Evolutionary conservation across 192 early-diverging fungal genomes (phyloP).

Genomic region (Backusella macrospora): DNA sequence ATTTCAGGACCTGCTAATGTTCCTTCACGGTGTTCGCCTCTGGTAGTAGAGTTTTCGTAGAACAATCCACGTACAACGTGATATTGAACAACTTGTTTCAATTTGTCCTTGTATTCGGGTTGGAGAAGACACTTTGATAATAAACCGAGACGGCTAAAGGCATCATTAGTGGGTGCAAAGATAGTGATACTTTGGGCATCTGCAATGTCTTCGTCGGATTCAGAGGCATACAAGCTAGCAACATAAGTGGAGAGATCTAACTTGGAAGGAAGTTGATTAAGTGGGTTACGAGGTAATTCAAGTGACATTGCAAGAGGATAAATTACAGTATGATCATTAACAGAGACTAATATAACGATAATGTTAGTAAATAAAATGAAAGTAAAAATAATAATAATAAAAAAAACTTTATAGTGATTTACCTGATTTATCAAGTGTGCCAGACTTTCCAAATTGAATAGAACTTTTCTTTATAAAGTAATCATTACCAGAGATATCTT

Average conservation of each 20-base stretch:
- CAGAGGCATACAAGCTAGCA: constrained; percentile 54
- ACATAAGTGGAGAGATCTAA: constrained; percentile 57
- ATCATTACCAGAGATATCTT: constrained; percentile 33
- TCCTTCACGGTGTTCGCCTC: constrained; percentile 34
- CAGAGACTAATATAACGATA: constrained; percentile 42
- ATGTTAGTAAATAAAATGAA: not conserved
- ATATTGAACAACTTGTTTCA: constrained; percentile 55
- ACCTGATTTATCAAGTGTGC: constrained; percentile 49
- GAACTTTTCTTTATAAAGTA: constrained; percentile 23
- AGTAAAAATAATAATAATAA: not conserved
- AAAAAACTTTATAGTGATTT: constrained; percentile 8
- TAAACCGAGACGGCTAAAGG: constrained; percentile 61
- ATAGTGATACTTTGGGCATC: constrained; percentile 59
- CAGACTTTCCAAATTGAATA: constrained; percentile 56
- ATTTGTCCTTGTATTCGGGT: constrained; percentile 33
- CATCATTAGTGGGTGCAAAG: constrained; percentile 64
- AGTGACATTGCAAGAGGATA: constrained; percentile 61
- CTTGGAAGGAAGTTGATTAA: constrained; percentile 52
- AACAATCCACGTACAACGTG: constrained; percentile 49
- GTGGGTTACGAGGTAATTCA: constrained; percentile 48
- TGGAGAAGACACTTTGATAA: constrained; percentile 53
- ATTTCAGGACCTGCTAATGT: constrained; percentile 49
- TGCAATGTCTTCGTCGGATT: constrained; percentile 48
- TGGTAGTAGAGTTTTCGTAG: constrained; percentile 43
- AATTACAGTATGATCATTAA: constrained; percentile 59